Conservation (phyloP, 805 yeast genomes). For the Yarrowia osloensis region DNA sequence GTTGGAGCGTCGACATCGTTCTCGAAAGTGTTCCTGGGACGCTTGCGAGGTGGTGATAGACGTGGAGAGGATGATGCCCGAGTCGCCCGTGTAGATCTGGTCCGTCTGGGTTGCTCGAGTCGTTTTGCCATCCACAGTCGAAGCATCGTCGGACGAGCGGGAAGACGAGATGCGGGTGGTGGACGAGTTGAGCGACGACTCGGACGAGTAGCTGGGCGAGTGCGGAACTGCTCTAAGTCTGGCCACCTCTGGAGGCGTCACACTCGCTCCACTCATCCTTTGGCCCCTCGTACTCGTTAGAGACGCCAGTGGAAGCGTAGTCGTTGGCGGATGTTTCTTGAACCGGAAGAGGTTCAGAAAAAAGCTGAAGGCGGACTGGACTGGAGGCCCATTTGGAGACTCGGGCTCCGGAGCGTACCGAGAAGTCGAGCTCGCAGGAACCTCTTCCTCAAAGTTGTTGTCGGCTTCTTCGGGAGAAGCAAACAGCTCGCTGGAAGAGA, state of each 20-base stretch:
- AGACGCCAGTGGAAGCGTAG: neutral
- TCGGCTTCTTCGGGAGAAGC: neutral
- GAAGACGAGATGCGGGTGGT: constrained; percentile 1
- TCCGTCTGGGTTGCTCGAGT: constrained; percentile 2
- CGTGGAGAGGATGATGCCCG: neutral
- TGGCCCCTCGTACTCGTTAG: neutral
- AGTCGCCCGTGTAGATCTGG: neutral
- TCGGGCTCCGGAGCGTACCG: neutral
- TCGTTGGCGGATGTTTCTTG: neutral
- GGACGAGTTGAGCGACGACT: constrained; percentile 4
- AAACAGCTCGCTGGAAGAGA: neutral
- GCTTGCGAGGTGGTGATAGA: neutral
- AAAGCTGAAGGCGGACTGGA: neutral
- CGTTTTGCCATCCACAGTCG: neutral
- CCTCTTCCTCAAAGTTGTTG: neutral
- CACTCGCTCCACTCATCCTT: neutral
- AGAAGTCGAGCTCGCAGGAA: neutral
- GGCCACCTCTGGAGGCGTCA: neutral
- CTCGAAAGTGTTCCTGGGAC: neutral
- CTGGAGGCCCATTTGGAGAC: neutral
- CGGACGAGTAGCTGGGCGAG: neutral
- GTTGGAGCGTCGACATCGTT: constrained; percentile 21
- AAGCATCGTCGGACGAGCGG: neutral
- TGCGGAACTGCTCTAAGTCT: neutral
- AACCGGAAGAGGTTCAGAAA: neutral